phyloP scores from a whole-genome alignment of 176 grass and related monocot species.

The Phragmites australis region DNA sequence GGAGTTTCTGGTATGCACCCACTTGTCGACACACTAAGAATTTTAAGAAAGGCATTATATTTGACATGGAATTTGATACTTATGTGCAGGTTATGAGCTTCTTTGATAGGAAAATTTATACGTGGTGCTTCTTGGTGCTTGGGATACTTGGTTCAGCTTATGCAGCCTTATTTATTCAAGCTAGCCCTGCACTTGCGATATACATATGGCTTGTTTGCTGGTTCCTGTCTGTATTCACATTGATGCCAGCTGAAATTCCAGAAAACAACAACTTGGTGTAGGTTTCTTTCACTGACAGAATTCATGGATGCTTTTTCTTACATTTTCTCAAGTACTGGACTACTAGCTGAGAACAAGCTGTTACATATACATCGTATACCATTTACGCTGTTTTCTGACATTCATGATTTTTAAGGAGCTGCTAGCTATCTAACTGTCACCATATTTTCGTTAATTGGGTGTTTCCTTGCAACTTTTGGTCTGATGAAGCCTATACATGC shows the following conservation, averaged over 20 bases:
- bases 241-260: slow-evolving; percentile 98
- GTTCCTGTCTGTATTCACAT: slow-evolving; percentile 92
- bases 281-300: slow-evolving; percentile 36
- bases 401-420: slow-evolving; percentile 16
- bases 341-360: not conserved
- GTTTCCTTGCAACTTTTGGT: slow-evolving; percentile 39
- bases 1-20: slow-evolving; percentile 78
- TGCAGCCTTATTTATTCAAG: slow-evolving; percentile 48
- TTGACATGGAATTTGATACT: slow-evolving; percentile 41
- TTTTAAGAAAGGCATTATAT: slow-evolving; percentile 26
- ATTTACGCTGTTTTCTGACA: not conserved
- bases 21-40: slow-evolving; percentile 8
- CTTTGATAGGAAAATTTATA: slow-evolving; percentile 86
- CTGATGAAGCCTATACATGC: slow-evolving; percentile 49
- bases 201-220: slow-evolving; percentile 77
- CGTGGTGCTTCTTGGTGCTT: slow-evolving; percentile 80
- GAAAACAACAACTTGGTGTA: slow-evolving; percentile 97
- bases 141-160: slow-evolving; percentile 63
- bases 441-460: not conserved
- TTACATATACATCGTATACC: not conserved
- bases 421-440: not conserved
- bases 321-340: not conserved
- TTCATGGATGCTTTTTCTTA: slow-evolving; percentile 15
- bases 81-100: slow-evolving; percentile 86
- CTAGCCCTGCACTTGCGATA: slow-evolving; percentile 54